Evolutionary conservation across 2,329 filamentous ascomycete genomes (phyloP), one percentile per base, ranked within the genome.

Genomic region (Alternaria arbusti): DNA sequence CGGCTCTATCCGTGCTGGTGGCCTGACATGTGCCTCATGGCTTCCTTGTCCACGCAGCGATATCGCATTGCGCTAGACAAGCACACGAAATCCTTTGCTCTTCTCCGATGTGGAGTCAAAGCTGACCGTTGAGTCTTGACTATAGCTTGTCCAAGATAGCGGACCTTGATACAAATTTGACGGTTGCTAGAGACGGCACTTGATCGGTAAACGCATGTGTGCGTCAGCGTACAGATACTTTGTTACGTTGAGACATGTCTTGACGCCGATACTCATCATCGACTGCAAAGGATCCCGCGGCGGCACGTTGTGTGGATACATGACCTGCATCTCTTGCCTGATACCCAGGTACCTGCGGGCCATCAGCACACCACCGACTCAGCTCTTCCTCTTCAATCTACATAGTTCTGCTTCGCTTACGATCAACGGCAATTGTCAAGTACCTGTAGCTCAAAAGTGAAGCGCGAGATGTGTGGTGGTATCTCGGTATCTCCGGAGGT

Each of bases 401-500:
- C 43, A 10, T 2, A 26, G 12, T 15, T 22, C 32, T n/a, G 40
- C 15, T 20, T 59, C 55, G 59, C 55, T 54, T 62, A 49, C 55
- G 50, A n/a, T 50, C 13, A 30, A 28, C 23, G 54, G n/a, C 36
- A 40, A 25, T 23, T 7, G 28, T 25, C 26, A 47, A 30, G 40
- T 43, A 25, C 17, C 30, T 30, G 25, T 62, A 8, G 49, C 43
- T 43, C 15, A 13, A 51, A 50, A 32, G 57, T 55, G 50, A 59
- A 63, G 50, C 55, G 49, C 28, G 25, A 30, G 64, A 47, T 56
- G 28, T 30, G n/a, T 59, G 47, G 43, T 62, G 40, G 26, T 32
- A 55, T 55, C 62, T 64, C 58, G 58, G 64, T 55, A 57, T 65
- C 47, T 28, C 59, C 59, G 65, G 59, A 65, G 43, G 52, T 45